Evolutionary conservation across 768 basidiomycete genomes (phyloP).

Genomic region (Terana coerulea): DNA sequence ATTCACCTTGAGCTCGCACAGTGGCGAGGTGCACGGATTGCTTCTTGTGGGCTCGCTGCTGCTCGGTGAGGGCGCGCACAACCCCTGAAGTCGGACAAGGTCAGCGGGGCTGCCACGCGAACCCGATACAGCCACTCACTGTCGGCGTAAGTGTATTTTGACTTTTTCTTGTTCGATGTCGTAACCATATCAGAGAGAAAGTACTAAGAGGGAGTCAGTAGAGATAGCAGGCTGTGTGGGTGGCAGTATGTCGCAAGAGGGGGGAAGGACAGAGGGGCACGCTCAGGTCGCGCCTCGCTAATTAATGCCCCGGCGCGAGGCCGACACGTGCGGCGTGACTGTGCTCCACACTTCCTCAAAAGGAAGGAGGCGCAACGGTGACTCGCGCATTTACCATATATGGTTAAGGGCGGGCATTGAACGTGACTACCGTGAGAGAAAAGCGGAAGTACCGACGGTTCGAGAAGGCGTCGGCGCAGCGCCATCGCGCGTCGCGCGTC

Average conservation of each 20-base stretch:
- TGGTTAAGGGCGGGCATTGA: background rate
- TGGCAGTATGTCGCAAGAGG: background rate
- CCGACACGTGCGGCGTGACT: background rate
- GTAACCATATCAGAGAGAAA: conserved; percentile 10
- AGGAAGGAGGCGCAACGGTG: background rate
- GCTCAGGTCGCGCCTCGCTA: conserved; percentile 6
- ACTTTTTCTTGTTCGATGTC: conserved; percentile 16
- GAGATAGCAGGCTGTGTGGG: background rate
- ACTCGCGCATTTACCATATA: background rate
- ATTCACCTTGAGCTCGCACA: conserved; percentile 41
- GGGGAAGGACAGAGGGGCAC: background rate
- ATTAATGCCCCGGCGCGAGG: conserved; percentile 2
- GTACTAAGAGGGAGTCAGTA: background rate
- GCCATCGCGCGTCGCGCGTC: background rate
- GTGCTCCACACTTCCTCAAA: background rate
- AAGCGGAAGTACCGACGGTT: background rate
- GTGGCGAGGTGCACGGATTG: conserved; percentile 43
- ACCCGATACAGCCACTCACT: conserved; percentile 28
- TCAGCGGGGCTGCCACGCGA: background rate
- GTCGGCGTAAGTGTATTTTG: conserved; percentile 38
- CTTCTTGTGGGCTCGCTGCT: conserved; percentile 43
- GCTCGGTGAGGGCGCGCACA: conserved; percentile 39
- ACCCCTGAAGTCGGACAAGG: conserved; percentile 35
- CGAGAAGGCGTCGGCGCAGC: background rate
- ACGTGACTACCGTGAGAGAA: background rate